Evolutionary conservation across 805 yeast genomes (phyloP).

Genomic region (Jamesozyma gamospora): DNA sequence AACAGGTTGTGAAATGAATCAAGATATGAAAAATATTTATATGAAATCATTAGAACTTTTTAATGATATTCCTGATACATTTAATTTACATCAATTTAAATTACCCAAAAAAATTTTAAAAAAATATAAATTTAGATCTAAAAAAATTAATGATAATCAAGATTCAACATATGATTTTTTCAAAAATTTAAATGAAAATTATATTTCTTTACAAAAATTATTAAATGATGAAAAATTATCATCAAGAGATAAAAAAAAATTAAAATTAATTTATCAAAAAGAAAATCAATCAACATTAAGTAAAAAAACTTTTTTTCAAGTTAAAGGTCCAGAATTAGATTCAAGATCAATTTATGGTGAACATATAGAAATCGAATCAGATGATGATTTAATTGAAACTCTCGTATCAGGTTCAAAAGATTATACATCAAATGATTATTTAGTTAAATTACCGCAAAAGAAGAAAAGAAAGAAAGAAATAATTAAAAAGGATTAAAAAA

Average conservation of each 20-base stretch:
- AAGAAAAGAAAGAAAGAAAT: neutral
- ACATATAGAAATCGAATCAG: no score
- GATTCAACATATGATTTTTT: neutral
- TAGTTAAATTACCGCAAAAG: neutral
- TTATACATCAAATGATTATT: neutral
- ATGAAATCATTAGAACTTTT: constrained; percentile 26
- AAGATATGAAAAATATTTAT: constrained; percentile 24
- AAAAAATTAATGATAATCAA: constrained; percentile 3
- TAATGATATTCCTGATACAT: constrained; percentile 22
- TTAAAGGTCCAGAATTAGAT: constrained; percentile 7
- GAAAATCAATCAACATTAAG: constrained; percentile 9
- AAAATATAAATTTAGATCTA: constrained; percentile 9
- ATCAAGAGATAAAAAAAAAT: constrained; percentile 9
- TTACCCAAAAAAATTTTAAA: constrained; percentile 18
- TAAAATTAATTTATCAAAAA: constrained; percentile 5
- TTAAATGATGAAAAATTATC: constrained; percentile 12
- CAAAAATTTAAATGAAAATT: constrained; percentile 9
- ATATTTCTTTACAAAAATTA: constrained; percentile 10
- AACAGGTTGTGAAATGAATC: constrained; percentile 25
- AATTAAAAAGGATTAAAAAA: no score
- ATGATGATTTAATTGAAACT: no score
- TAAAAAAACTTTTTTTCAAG: constrained; percentile 15
- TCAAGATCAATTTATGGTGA: neutral
- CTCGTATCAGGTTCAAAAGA: neutral
- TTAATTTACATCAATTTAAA: constrained; percentile 16